phyloP scores from a whole-genome alignment of 768 basidiomycete genomes.

The Boletellus ananas region DNA sequence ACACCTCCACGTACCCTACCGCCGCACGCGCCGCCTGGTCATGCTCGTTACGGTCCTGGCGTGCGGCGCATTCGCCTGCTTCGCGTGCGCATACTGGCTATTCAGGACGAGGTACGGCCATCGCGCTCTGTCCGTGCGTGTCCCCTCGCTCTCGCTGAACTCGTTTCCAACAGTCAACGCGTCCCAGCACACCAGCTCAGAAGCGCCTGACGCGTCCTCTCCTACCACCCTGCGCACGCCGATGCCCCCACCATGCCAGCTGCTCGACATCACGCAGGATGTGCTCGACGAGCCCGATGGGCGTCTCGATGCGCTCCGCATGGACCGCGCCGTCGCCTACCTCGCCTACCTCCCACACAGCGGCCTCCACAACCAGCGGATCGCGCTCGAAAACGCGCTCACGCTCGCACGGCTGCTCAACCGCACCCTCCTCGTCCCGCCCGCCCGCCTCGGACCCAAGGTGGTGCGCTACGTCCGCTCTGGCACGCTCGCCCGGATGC shows the following conservation, averaged over 20 bases:
- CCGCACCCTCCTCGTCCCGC: conserved; percentile 78
- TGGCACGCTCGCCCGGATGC: conserved; percentile 42
- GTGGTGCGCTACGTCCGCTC: conserved; percentile 59
- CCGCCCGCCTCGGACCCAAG: conserved; percentile 59
- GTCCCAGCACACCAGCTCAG: conserved; percentile 12
- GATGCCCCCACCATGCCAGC: background rate
- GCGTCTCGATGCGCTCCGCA: conserved; percentile 6
- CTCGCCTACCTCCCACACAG: conserved; percentile 80
- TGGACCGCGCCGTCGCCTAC: conserved; percentile 40
- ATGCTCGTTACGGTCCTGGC: conserved; percentile 45
- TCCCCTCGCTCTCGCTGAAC: conserved; percentile 17
- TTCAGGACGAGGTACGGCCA: conserved; percentile 57
- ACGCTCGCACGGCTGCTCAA: conserved; percentile 65
- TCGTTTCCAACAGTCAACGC: conserved; percentile 13
- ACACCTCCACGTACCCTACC: conserved; percentile 16
- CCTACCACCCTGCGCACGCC: background rate
- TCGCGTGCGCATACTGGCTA: conserved; percentile 60
- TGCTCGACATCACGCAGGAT: conserved; percentile 25
- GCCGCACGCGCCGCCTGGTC: conserved; percentile 35
- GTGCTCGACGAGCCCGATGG: conserved; percentile 24
- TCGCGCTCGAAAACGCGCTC: conserved; percentile 81
- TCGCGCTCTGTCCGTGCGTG: conserved; percentile 15
- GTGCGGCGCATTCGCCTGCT: conserved; percentile 48
- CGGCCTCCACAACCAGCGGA: conserved; percentile 83
- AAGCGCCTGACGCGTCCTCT: background rate